phyloP scores from a whole-genome alignment of 2,329 filamentous ascomycete species.

The Plectosphaerella cucumerina region DNA sequence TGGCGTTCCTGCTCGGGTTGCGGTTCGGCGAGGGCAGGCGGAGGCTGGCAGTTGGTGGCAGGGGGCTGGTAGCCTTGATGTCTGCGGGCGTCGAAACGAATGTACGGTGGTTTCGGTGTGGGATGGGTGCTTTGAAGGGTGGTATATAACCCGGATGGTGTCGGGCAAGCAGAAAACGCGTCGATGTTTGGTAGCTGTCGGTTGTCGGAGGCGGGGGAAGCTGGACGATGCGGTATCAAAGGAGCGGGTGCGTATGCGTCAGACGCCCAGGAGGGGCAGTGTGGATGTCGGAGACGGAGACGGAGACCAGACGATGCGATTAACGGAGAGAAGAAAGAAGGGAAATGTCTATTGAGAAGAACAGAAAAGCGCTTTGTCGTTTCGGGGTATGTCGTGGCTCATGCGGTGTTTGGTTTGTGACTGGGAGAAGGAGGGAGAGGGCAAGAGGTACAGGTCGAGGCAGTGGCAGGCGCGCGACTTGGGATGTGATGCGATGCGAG shows the following conservation, averaged over 20 bases:
- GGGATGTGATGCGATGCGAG: background rate
- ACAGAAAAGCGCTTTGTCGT: background rate
- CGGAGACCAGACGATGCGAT: background rate
- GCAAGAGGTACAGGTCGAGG: background rate
- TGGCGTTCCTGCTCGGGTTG: conserved; percentile 1
- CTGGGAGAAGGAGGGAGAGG: background rate
- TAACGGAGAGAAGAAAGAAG: background rate
- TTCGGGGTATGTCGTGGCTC: background rate
- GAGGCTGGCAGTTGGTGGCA: background rate
- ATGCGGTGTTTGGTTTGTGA: background rate
- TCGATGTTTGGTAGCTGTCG: background rate
- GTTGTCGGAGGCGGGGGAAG: background rate
- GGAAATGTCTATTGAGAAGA: background rate
- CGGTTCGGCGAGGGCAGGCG: background rate
- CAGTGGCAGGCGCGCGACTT: background rate
- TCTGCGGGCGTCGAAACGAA: background rate
- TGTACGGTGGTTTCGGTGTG: background rate
- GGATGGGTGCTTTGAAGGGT: background rate
- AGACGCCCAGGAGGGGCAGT: background rate
- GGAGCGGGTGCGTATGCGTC: background rate
- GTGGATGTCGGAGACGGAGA: too few species aligned
- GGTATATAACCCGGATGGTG: background rate
- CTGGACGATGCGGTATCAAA: background rate
- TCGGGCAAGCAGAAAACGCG: background rate
- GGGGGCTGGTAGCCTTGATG: too few species aligned